Conservation (phyloP, 352 stramenopile genomes). For the Phytophthora brassicae region DNA sequence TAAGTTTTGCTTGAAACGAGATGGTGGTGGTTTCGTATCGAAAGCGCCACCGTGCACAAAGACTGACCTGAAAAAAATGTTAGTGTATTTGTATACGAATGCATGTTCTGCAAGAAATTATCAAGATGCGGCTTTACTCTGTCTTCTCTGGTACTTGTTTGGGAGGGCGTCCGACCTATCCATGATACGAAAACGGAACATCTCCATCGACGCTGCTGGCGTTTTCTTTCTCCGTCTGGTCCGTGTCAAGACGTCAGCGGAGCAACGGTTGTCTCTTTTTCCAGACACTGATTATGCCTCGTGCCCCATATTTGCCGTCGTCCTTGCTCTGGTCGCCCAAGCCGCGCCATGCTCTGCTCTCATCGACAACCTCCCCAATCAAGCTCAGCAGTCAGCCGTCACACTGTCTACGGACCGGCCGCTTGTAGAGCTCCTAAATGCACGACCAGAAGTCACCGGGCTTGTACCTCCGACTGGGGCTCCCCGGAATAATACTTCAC, state of each 20-base stretch:
- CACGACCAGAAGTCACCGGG: neutral
- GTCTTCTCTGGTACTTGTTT: neutral
- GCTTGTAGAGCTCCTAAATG: neutral
- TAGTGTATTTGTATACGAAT: neutral
- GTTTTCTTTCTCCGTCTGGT: neutral
- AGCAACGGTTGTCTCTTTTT: neutral
- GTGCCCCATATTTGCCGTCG: neutral
- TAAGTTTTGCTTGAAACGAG: slow-evolving; percentile 24
- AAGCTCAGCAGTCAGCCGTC: neutral
- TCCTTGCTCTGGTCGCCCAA: neutral
- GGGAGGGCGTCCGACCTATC: neutral
- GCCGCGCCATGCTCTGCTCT: neutral
- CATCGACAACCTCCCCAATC: neutral
- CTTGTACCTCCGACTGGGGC: neutral
- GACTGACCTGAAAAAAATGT: neutral
- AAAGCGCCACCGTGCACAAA: slow-evolving; percentile 25
- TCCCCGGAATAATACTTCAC: neutral
- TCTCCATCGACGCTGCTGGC: neutral
- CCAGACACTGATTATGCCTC: neutral
- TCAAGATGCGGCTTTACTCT: neutral
- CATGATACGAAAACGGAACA: neutral
- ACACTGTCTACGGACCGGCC: neutral
- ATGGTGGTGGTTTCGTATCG: slow-evolving; percentile 24
- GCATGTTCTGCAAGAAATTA: neutral
- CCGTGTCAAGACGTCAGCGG: neutral